Conservation (phyloP, 371 early-diverging fungal species). For the Apophysomyces elegans region DNA sequence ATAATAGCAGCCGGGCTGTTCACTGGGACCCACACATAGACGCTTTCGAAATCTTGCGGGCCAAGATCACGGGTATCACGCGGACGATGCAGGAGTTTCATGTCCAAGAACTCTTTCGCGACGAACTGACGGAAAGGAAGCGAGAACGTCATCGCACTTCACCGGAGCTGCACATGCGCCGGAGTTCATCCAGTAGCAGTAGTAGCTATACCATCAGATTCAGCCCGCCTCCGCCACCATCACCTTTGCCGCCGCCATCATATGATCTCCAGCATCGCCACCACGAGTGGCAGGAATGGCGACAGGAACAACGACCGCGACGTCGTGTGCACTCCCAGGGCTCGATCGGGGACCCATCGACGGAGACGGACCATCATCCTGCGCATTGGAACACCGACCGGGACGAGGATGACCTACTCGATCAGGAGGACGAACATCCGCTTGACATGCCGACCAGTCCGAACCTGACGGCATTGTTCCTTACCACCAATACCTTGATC, state of each 20-base stretch:
- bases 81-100: constrained; percentile 54
- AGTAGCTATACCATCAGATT: neutral
- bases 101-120: constrained; percentile 43
- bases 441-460: constrained; percentile 25
- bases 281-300: constrained; percentile 5
- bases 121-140: constrained; percentile 33
- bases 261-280: constrained; percentile 24
- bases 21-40: constrained; percentile 52
- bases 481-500: constrained; percentile 44
- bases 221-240: constrained; percentile 12
- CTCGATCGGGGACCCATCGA: constrained; percentile 14
- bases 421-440: constrained; percentile 7
- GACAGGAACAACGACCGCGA: constrained; percentile 11
- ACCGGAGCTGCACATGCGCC: constrained; percentile 7
- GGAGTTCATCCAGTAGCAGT: constrained; percentile 11
- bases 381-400: constrained; percentile 22
- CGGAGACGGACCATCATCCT: constrained; percentile 18
- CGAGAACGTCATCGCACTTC: constrained; percentile 19
- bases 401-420: constrained; percentile 15
- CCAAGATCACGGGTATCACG: constrained; percentile 51
- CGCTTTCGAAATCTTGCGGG: constrained; percentile 50
- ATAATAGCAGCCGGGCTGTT: constrained; percentile 6
- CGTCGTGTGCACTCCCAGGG: constrained; percentile 7
- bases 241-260: constrained; percentile 10
- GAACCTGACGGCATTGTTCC: constrained; percentile 32